phyloP scores from a whole-genome alignment of 768 basidiomycete genomes.

The Tulasnella sp. region DNA sequence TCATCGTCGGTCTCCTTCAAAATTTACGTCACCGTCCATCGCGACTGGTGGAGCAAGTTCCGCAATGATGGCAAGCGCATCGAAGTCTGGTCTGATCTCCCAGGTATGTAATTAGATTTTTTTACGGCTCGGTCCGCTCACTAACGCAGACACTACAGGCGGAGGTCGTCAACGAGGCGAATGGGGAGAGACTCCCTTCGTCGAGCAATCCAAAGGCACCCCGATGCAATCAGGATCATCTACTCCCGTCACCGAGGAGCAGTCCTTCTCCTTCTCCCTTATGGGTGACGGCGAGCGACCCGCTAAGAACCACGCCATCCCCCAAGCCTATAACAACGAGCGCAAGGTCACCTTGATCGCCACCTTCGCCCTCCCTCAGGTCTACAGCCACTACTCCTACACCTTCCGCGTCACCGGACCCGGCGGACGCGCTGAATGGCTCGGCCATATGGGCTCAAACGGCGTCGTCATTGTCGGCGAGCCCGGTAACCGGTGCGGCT shows the following conservation, averaged over 20 bases:
- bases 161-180: not conserved
- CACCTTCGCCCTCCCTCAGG: conserved; percentile 1
- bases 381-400: conserved; percentile 10
- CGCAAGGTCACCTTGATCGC: conserved; percentile 13
- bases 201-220: conserved; percentile 5
- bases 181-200: conserved; percentile 15
- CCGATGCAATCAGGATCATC: not conserved
- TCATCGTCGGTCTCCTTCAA: conserved; percentile 5
- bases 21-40: conserved; percentile 1
- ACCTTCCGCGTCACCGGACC: conserved; percentile 18
- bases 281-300: not conserved
- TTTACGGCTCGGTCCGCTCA: not conserved
- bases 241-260: not conserved
- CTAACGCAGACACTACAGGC: not conserved
- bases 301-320: not conserved
- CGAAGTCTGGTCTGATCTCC: conserved; percentile 19
- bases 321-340: not conserved
- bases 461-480: conserved; percentile 14
- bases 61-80: conserved; percentile 8
- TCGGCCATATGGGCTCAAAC: conserved; percentile 18
- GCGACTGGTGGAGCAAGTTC: conserved; percentile 10
- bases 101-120: not conserved
- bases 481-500: conserved; percentile 6
- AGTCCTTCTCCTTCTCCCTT: conserved; percentile 11
- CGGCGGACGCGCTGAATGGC: conserved; percentile 10